Conservation (phyloP, 129 eudicot species). For the Gnaphalium uliginosum region DNA sequence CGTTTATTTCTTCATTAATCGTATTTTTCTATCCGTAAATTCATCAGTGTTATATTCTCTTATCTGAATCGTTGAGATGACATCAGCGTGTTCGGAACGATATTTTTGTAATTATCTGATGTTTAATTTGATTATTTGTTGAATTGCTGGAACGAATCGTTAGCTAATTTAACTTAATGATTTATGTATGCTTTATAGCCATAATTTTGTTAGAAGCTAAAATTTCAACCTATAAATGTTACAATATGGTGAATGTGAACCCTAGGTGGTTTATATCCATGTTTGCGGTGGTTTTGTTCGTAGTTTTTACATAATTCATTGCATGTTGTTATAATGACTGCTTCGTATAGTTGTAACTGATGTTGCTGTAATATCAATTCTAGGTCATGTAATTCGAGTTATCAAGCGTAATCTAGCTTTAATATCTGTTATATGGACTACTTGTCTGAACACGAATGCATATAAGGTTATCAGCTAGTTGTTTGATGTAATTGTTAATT, state of each 20-base stretch:
- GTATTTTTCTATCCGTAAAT: not conserved
- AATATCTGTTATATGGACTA: not conserved
- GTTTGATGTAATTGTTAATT: constrained; percentile 2
- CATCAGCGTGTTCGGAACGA: constrained; percentile 1
- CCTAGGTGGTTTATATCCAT: not conserved
- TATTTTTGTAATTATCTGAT: not conserved
- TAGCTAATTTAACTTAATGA: not conserved
- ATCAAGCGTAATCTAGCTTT: not conserved
- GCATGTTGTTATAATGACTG: not conserved
- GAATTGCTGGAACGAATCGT: constrained; percentile 23
- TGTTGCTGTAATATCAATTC: not conserved
- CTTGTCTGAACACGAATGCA: not conserved
- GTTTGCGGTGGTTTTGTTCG: not conserved
- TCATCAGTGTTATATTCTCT: not conserved
- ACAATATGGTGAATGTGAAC: constrained; percentile 3
- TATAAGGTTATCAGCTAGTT: not conserved
- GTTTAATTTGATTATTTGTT: not conserved
- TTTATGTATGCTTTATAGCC: not conserved
- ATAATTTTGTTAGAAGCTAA: constrained; percentile 10
- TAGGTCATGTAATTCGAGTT: constrained; percentile 15
- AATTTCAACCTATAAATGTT: not conserved
- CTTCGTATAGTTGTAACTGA: not conserved
- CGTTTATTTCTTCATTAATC: not conserved
- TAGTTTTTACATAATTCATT: not conserved
- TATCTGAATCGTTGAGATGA: constrained; percentile 19